Percentiles rank a stretch among this genome's conserved stretches.
phyloP scores from a whole-genome alignment of 2,329 filamentous ascomycete species.

The Talaromyces sp. region DNA sequence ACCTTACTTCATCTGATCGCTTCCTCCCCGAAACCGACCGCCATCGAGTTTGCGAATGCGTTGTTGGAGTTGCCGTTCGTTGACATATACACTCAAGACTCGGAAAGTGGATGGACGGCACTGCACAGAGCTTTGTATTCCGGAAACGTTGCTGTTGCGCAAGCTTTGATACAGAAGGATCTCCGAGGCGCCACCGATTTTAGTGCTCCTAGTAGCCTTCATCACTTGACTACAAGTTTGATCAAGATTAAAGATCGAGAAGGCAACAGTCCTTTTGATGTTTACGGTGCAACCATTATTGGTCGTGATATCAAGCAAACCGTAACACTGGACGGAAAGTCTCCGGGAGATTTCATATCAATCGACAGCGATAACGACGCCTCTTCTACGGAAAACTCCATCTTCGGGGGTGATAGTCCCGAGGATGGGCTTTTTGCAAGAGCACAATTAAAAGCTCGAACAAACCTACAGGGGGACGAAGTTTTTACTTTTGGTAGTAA shows the following conservation, averaged over 20 bases:
- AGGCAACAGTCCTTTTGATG: constrained; percentile 88
- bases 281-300: constrained; percentile 85
- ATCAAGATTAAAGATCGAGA: constrained; percentile 96
- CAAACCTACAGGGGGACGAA: constrained; percentile 68
- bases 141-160: constrained; percentile 83
- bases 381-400: constrained; percentile 31
- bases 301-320: constrained; percentile 62
- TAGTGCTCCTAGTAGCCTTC: constrained; percentile 54
- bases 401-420: constrained; percentile 51
- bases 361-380: constrained; percentile 47
- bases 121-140: constrained; percentile 87
- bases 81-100: constrained; percentile 83
- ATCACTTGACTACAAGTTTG: constrained; percentile 66
- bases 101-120: constrained; percentile 93
- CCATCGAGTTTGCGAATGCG: constrained; percentile 71
- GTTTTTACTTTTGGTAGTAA: constrained; percentile 94
- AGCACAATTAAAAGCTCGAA: constrained; percentile 32
- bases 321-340: constrained; percentile 28
- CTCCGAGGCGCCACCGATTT: constrained; percentile 64
- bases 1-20: constrained; percentile 83
- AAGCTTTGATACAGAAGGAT: constrained; percentile 77
- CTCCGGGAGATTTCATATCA: constrained; percentile 39
- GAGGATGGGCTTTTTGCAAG: constrained; percentile 23
- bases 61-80: constrained; percentile 78
- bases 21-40: constrained; percentile 68